phyloP scores from a whole-genome alignment of 768 basidiomycete genomes.

The Boletales sp. region DNA sequence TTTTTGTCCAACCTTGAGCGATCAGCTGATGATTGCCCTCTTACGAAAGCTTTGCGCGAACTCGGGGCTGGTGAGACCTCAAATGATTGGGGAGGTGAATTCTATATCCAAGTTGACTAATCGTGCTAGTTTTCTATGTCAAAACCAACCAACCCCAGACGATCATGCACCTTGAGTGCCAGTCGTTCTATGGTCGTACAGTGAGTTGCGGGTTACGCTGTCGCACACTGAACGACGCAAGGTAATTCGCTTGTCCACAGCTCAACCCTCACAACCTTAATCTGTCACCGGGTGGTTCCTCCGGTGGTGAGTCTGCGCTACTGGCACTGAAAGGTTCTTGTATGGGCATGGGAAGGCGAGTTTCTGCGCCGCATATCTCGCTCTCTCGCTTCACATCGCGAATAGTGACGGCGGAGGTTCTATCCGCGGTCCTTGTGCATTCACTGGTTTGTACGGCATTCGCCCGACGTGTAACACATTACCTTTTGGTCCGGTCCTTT shows the following conservation, averaged over 20 bases:
- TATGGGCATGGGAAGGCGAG: slow-evolving; percentile 41
- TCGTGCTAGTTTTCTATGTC: slow-evolving; percentile 37
- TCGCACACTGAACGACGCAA: too few relatives aligned
- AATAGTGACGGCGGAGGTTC: slow-evolving; percentile 34
- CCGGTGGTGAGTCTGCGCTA: slow-evolving; percentile 50
- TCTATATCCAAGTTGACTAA: slow-evolving; percentile 4
- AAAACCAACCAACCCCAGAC: slow-evolving; percentile 43
- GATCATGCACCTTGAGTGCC: slow-evolving; percentile 37
- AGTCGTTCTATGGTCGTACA: slow-evolving; percentile 33
- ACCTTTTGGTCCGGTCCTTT: slow-evolving; percentile 9
- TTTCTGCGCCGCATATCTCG: slow-evolving; percentile 5
- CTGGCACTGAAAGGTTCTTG: slow-evolving; percentile 44
- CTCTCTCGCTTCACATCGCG: background rate
- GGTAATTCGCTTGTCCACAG: slow-evolving; percentile 11
- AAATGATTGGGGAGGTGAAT: background rate
- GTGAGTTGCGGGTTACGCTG: slow-evolving; percentile 5
- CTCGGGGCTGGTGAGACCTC: slow-evolving; percentile 38
- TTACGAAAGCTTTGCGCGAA: slow-evolving; percentile 37
- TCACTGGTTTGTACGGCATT: slow-evolving; percentile 39
- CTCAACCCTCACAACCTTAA: slow-evolving; percentile 44
- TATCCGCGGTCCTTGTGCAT: slow-evolving; percentile 36
- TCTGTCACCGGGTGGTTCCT: slow-evolving; percentile 48
- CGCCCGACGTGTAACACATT: slow-evolving; percentile 36
- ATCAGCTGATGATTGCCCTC: slow-evolving; percentile 23
- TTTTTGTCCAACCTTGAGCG: slow-evolving; percentile 27